phyloP scores from a whole-genome alignment of 345 rosid genomes.

The Cardamine occulta region DNA sequence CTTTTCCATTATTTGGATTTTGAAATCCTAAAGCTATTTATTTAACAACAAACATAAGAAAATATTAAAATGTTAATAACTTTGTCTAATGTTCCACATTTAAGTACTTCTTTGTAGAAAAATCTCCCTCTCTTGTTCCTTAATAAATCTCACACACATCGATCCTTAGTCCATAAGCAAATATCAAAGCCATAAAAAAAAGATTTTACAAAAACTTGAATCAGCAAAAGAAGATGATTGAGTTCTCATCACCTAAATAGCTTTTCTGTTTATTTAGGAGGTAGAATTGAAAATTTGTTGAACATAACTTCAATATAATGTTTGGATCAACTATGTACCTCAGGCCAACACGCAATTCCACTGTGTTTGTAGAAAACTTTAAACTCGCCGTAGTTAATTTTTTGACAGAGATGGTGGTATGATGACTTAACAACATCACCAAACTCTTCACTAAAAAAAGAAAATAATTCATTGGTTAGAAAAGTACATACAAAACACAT shows the following conservation, averaged over 20 bases:
- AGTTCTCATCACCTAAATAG: conserved; percentile 35
- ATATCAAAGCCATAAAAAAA: conserved; percentile 15
- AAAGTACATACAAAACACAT: too few species aligned
- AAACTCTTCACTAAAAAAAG: too few species aligned
- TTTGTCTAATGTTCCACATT: conserved; percentile 41
- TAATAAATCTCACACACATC: conserved; percentile 43
- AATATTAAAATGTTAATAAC: not conserved
- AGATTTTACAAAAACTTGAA: conserved; percentile 74
- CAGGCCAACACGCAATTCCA: too few species aligned
- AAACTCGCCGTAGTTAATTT: too few species aligned
- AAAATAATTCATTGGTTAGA: too few species aligned
- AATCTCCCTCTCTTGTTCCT: conserved; percentile 32
- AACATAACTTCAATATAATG: too few species aligned
- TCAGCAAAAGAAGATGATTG: conserved; percentile 51
- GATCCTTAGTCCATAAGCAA: conserved; percentile 44
- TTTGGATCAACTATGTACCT: too few species aligned
- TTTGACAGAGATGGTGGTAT: too few species aligned
- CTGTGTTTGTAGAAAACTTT: too few species aligned
- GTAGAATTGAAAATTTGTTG: too few species aligned
- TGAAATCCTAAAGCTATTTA: conserved; percentile 25
- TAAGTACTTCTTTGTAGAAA: conserved; percentile 28
- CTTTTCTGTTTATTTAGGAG: not conserved
- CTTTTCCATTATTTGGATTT: conserved; percentile 27
- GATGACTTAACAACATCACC: too few species aligned
- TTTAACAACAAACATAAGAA: conserved; percentile 5